Conservation (phyloP, 306 rosid species). For the Neltuma alba region DNA sequence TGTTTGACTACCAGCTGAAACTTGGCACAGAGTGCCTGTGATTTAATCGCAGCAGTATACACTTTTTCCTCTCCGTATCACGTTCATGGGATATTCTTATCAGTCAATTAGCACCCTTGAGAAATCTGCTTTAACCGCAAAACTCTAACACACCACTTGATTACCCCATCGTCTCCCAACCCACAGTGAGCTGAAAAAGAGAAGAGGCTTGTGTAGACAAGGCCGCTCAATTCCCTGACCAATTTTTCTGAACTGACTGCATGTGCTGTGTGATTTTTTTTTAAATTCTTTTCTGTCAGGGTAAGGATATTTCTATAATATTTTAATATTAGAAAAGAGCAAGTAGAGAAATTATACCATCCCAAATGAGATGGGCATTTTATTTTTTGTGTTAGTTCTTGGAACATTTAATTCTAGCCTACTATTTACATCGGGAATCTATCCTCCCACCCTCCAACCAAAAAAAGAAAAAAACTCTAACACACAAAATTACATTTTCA, state of each 20-base stretch:
- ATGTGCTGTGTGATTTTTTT: background rate
- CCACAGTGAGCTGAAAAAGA: too few species aligned
- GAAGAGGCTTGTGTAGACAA: too few species aligned
- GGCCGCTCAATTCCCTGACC: too few species aligned
- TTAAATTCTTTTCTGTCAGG: background rate
- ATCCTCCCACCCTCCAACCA: too few species aligned
- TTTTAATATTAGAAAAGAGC: background rate
- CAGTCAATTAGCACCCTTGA: too few species aligned
- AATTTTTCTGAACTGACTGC: background rate
- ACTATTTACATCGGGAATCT: too few species aligned
- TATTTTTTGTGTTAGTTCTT: background rate
- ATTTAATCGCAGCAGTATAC: background rate
- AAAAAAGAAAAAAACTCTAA: too few species aligned
- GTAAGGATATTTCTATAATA: background rate
- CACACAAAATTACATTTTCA: too few species aligned
- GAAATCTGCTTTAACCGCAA: too few species aligned
- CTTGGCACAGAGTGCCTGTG: background rate
- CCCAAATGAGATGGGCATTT: background rate
- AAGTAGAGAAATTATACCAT: background rate
- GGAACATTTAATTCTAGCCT: too few species aligned
- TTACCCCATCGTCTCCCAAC: too few species aligned
- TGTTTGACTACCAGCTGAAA: slow-evolving; percentile 1
- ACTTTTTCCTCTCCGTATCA: background rate
- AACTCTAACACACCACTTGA: too few species aligned
- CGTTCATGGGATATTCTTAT: background rate